Evolutionary conservation across 2,329 filamentous ascomycete genomes (phyloP).

Genomic region (Aspergillus pseudoterreus): DNA sequence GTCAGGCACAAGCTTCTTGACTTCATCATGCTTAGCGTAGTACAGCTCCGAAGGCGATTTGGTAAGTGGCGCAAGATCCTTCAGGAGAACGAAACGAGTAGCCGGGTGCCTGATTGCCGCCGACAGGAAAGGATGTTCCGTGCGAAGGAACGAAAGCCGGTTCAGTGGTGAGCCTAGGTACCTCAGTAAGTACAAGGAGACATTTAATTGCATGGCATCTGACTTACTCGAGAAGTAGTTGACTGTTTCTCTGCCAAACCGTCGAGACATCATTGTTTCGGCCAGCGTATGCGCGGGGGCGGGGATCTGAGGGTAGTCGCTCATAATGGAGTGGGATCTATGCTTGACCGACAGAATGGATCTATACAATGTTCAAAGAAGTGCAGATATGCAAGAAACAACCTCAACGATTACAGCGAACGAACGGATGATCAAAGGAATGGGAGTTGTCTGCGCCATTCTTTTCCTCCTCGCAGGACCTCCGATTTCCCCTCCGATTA

Average conservation of each 20-base stretch:
- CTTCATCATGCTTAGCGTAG: conserved; percentile 65
- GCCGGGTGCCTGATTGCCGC: conserved; percentile 46
- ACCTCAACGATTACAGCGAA: too few species aligned
- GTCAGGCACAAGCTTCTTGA: conserved; percentile 65
- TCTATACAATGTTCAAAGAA: background rate
- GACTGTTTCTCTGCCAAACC: conserved; percentile 48
- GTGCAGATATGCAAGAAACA: background rate
- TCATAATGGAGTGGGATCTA: conserved; percentile 21
- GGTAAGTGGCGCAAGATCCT: conserved; percentile 71
- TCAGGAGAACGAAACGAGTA: conserved; percentile 69
- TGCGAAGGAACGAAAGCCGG: conserved; percentile 48
- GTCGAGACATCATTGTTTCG: conserved; percentile 53
- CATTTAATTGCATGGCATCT: background rate
- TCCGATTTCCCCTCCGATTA: conserved; percentile 7
- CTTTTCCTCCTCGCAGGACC: background rate
- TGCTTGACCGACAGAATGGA: background rate
- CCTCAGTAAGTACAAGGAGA: background rate
- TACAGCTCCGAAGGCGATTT: conserved; percentile 60
- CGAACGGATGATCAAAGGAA: background rate
- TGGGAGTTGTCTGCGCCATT: background rate
- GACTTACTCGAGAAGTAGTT: conserved; percentile 50
- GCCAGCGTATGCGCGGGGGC: conserved; percentile 56
- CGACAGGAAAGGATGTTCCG: conserved; percentile 46
- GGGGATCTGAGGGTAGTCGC: conserved; percentile 43
- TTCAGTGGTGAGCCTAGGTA: conserved; percentile 46